A percentile compares a stretch with the other conserved stretches of the same genome.
These are phyloP conservation scores for Iris pallida DNA, from an alignment of 116 monocot species.

Conservation along the genomic window DNA sequence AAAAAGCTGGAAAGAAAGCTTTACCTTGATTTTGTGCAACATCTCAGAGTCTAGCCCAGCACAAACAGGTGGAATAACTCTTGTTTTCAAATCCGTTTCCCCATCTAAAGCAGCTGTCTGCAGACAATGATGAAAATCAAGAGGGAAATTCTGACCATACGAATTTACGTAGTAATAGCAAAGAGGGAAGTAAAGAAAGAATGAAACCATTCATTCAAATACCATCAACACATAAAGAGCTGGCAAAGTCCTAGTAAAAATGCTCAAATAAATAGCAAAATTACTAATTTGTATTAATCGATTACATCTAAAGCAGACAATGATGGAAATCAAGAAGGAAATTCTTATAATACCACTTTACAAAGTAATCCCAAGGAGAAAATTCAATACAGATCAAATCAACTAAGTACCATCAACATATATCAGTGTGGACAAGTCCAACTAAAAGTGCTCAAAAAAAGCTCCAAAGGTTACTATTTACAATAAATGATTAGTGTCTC, in stretches of 20 bases:
- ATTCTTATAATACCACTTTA: neutral
- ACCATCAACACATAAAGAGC: too few relatives aligned
- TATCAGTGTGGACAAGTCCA: too few relatives aligned
- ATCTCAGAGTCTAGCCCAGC: constrained; percentile 65
- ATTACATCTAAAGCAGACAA: constrained; percentile 64
- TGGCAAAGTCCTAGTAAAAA: too few relatives aligned
- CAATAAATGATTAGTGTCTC: too few relatives aligned
- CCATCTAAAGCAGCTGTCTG: constrained; percentile 98
- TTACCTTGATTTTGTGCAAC: constrained; percentile 76
- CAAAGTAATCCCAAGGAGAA: neutral
- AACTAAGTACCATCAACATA: too few relatives aligned
- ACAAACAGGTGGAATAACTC: constrained; percentile 62
- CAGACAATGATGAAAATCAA: constrained; percentile 7
- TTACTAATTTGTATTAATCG: too few relatives aligned
- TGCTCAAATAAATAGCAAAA: too few relatives aligned
- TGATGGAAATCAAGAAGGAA: neutral
- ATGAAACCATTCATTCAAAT: too few relatives aligned
- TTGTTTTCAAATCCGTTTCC: constrained; percentile 94
- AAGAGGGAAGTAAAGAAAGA: too few relatives aligned
- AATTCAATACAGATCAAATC: neutral
- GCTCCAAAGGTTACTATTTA: neutral
- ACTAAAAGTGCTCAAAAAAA: too few relatives aligned
- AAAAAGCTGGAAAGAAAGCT: constrained; percentile 4
- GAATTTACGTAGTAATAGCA: too few relatives aligned
- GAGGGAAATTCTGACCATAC: too few relatives aligned